phyloP scores from a whole-genome alignment of 2,329 filamentous ascomycete species.

The Sporothrix protearum region DNA sequence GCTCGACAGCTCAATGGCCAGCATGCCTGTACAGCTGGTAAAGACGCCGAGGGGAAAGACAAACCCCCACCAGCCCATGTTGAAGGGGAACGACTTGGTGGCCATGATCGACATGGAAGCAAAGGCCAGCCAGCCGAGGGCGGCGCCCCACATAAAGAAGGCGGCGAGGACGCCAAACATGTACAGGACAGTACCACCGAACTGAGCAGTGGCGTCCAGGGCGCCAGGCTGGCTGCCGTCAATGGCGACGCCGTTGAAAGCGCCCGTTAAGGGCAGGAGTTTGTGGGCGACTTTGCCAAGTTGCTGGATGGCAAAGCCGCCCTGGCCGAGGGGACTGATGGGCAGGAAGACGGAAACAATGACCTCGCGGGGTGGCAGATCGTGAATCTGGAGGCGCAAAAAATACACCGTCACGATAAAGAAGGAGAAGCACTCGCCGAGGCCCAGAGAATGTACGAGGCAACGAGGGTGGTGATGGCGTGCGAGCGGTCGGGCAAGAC shows the following conservation, averaged over 20 bases:
- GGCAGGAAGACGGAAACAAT: conserved; percentile 62
- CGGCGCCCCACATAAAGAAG: conserved; percentile 38
- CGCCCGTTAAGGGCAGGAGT: conserved; percentile 34
- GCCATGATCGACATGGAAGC: conserved; percentile 33
- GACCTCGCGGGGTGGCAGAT: conserved; percentile 62
- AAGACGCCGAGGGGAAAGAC: conserved; percentile 40
- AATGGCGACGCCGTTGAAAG: conserved; percentile 37
- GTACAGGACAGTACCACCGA: conserved; percentile 53
- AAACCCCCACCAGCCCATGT: conserved; percentile 41
- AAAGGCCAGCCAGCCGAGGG: conserved; percentile 37
- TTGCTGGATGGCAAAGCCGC: conserved; percentile 51
- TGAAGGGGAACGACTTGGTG: conserved; percentile 40
- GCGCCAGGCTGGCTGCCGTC: conserved; percentile 33
- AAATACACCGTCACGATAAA: conserved; percentile 66
- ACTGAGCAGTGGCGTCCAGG: conserved; percentile 38
- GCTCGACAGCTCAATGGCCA: conserved; percentile 43
- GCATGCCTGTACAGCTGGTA: conserved; percentile 40
- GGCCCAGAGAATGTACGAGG: conserved; percentile 65
- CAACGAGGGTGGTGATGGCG: conserved; percentile 60
- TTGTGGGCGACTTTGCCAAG: conserved; percentile 40
- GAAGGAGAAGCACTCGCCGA: conserved; percentile 56
- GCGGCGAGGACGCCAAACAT: conserved; percentile 44
- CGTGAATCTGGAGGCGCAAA: conserved; percentile 63
- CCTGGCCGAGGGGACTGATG: conserved; percentile 59
- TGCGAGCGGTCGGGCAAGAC: conserved; percentile 53